These are phyloP conservation scores for Leptosphaerulina australis DNA, from an alignment of 2,329 filamentous ascomycete genomes.

Conservation along the genomic window DNA sequence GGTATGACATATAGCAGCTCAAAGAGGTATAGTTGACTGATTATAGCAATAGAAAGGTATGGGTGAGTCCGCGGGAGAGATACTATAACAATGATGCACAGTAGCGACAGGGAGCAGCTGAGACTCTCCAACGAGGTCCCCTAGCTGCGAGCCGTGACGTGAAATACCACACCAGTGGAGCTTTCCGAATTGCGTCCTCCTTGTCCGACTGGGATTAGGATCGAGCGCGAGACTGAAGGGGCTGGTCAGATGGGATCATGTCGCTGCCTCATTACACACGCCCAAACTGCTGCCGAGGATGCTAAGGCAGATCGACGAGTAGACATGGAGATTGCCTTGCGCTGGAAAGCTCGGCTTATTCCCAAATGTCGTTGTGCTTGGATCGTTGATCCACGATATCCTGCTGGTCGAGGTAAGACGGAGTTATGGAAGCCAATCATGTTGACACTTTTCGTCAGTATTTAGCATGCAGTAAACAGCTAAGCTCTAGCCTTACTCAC, in stretches of 20 bases:
- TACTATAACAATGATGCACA: not conserved
- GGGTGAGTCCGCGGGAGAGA: not conserved
- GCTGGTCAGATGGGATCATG: not conserved
- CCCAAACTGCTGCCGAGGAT: not conserved
- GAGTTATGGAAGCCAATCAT: constrained; percentile 11
- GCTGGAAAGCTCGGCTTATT: constrained; percentile 5
- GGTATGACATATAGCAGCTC: constrained; percentile 38
- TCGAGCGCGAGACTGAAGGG: not conserved
- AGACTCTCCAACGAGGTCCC: not conserved
- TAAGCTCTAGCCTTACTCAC: constrained; percentile 3
- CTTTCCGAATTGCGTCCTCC: not conserved
- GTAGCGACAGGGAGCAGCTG: not conserved
- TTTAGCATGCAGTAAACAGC: not conserved
- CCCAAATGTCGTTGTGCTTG: constrained; percentile 7
- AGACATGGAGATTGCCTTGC: constrained; percentile 4
- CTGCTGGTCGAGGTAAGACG: constrained; percentile 5
- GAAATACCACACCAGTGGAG: constrained; percentile 5
- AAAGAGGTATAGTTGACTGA: not conserved
- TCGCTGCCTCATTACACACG: not conserved
- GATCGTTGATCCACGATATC: constrained; percentile 9
- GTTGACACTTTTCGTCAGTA: constrained; percentile 2
- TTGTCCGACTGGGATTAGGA: not conserved
- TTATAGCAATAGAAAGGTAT: not conserved
- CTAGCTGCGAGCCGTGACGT: not conserved
- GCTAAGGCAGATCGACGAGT: not conserved